phyloP scores from a whole-genome alignment of 192 early-diverging fungal species.

The Mortierella alpina region DNA sequence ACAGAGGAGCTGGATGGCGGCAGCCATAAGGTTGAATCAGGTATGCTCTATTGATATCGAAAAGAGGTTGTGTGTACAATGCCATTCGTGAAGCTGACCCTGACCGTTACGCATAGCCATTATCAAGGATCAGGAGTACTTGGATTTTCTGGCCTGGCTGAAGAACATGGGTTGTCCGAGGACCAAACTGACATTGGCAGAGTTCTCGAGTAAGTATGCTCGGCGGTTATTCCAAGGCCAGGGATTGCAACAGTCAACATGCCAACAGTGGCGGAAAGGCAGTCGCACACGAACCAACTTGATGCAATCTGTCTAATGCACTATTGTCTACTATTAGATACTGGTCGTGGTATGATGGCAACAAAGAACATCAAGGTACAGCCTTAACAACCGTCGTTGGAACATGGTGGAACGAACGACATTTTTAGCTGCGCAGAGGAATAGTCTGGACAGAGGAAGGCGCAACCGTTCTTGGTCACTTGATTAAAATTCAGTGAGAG shows the following conservation, averaged over 20 bases:
- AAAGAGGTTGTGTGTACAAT: not conserved
- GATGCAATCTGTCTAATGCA: not conserved
- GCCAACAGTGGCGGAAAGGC: not conserved
- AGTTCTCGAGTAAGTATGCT: slow-evolving; percentile 57
- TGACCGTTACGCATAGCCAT: slow-evolving; percentile 24
- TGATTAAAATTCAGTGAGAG: not conserved
- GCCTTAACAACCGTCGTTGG: not conserved
- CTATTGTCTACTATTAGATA: slow-evolving; percentile 42
- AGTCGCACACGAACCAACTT: not conserved
- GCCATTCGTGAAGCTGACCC: not conserved
- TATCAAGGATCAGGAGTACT: slow-evolving; percentile 59
- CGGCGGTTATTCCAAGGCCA: not conserved
- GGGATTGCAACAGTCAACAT: not conserved
- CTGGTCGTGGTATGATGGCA: slow-evolving; percentile 72
- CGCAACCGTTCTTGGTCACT: no score
- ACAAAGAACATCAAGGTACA: slow-evolving; percentile 61
- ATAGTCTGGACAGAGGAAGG: not conserved
- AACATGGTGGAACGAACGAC: not conserved
- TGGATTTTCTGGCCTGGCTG: slow-evolving; percentile 62
- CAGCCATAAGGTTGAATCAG: slow-evolving; percentile 21
- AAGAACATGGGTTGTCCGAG: slow-evolving; percentile 57
- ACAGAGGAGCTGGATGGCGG: slow-evolving; percentile 2
- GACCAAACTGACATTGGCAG: slow-evolving; percentile 64
- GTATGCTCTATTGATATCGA: not conserved
- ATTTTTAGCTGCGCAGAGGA: not conserved